Base-by-base conservation (phyloP, 1,284 basidiomycete species). In the Pascua guehoae region DNA sequence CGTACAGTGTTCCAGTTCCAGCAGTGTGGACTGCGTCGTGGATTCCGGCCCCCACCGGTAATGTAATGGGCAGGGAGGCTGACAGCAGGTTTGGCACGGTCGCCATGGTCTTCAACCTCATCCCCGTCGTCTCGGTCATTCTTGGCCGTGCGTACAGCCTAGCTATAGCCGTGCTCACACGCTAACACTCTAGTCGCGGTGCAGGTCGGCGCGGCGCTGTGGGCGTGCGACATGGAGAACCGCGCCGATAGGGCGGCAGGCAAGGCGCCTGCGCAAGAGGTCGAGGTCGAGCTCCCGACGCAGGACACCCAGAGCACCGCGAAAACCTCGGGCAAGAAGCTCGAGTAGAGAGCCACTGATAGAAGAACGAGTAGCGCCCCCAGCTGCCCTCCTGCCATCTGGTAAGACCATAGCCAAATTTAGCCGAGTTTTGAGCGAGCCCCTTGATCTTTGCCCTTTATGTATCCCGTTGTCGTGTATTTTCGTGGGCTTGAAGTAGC, bases 141-240 rank as follows among this genome's bases (percentile, higher is more conserved):
- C 82, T 84, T 69, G 78, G 73, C 40, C 58, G 24, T 32, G 24
- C 24, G 24, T 32, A 32, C 24, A 32, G 7, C 24, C 24, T 32
- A 32, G 24, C 7, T 32, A 3, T 32, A n/a, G n/a, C 7, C 24
- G 24, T 7, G 24, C 24, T 32, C 24, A 32, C 24, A 32, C 7
- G 14, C 14, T 36, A 12, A 51, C 18, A 5, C 15, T 32, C 4
- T 56, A 74, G 68, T 75, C 58, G 70, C 74, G 2, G 66, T 67
- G 16, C 55, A 83, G 0, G 83, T 86, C 36, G 87, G 87, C 24
- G 86, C 86, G 0, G 87, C 87, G 3, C 73, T 89, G 53, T 88
- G 86, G 85, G 87, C 86, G 0, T 82, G 83, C 12, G 82, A 86
- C 54, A 47, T 62, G 14, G 73, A 75, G 52, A 48, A 39, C 42